Evolutionary conservation across 345 rosid species (phyloP), one percentile per base, ranked within the genome.

Genomic region (Kandelia obovata): DNA sequence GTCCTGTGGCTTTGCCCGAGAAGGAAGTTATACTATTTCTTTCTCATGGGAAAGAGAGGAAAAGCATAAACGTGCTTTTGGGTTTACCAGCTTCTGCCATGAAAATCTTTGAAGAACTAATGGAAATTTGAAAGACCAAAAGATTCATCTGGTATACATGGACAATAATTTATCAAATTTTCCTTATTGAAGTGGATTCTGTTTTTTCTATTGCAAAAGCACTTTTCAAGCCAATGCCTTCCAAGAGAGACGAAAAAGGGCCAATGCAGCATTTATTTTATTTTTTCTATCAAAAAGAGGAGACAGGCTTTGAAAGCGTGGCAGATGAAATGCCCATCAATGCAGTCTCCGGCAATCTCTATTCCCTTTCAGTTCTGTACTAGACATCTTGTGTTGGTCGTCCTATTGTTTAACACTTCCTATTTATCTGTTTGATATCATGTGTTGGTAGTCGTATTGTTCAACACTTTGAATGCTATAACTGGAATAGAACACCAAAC

Each of bases 1-100:
- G 97, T 43, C 96, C 97, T 1, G 97, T 90, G 11, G 85, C 88
- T 37, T 83, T 92, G 76, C 99, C 99, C 0, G 91, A 92, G 82
- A 90, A 88, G 80, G 92, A 88, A 78, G 99, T 92, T 20, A 81
- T 83, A 63, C 79, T 92, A 70, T 88, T 92, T 70, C 84, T 89
- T 59, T 88, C 93, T 60, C 83, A 80, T 63, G 93, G 95, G 1
- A 66, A 77, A 47, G 87, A 89, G 43, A 84, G 78, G 71, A 83
- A 80, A 81, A 81, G 80, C 82, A 79, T 91, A 30, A 92, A 86
- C 64, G 89, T 94, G 80, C 76, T 91, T 65, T 66, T 91, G 71
- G 97, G 98, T 28, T 78, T 89, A 75, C 96, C 97, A 0, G 81
- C 72, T 70, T 85, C 96, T 58, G 92, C 97, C 20, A 91, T 94